These are phyloP conservation scores for Piper betle DNA, from an alignment of 164 flowering plant species.

Conservation along the genomic window DNA sequence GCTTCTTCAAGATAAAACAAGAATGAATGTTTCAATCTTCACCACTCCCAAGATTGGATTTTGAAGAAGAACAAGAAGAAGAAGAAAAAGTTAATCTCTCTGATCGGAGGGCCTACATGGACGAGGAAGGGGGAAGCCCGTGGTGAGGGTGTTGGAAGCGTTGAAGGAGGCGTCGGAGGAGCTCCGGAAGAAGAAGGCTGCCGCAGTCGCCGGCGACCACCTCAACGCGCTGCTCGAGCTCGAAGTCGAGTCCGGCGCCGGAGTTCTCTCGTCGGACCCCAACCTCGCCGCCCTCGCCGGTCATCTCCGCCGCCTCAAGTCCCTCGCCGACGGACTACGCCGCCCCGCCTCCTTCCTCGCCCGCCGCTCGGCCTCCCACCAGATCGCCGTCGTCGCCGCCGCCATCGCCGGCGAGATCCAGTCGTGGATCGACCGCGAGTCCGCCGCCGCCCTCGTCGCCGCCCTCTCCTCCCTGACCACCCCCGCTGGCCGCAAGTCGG, in stretches of 20 bases:
- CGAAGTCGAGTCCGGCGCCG: conserved; percentile 27
- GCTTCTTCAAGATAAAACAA: no score
- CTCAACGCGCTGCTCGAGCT: conserved; percentile 60
- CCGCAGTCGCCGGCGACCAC: conserved; percentile 28
- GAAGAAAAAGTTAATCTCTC: no score
- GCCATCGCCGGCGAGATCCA: conserved; percentile 62
- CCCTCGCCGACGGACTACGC: conserved; percentile 22
- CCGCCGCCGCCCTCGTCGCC: conserved; percentile 27
- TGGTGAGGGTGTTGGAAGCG: conserved; percentile 45
- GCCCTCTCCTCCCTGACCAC: conserved; percentile 11
- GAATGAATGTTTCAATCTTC: no score
- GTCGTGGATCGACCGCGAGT: conserved; percentile 79
- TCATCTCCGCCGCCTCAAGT: conserved; percentile 30
- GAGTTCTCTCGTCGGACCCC: conserved; percentile 45
- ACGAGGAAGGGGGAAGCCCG: conserved; percentile 9
- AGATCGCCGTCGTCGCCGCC: conserved; percentile 60
- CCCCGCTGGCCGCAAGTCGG: conserved; percentile 20
- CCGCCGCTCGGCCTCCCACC: conserved; percentile 43
- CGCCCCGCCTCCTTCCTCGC: conserved; percentile 33
- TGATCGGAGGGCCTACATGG: no score
- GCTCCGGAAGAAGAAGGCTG: conserved; percentile 34
- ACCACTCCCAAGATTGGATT: no score
- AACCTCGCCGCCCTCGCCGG: conserved; percentile 41
- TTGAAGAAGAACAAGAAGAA: no score
- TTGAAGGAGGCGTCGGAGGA: conserved; percentile 67